Evolutionary conservation across 2,329 filamentous ascomycete genomes (phyloP).

Genomic region (Raffaelea ambrosiae): DNA sequence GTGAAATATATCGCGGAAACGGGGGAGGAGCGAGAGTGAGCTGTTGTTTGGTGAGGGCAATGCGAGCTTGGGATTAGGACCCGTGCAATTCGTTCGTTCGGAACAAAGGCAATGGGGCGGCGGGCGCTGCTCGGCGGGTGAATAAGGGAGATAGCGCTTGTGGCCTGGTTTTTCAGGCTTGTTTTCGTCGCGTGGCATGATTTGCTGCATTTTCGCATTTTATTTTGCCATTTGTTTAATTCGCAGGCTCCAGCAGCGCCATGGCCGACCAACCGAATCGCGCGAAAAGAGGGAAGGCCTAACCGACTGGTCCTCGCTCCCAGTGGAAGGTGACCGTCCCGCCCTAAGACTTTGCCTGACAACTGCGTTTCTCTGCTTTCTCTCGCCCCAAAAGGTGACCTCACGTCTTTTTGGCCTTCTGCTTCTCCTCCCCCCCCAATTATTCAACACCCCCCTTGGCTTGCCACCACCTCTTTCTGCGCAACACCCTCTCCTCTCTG

Average conservation of each 20-base stretch:
- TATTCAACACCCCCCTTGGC: not conserved
- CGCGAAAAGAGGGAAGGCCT: slow-evolving; percentile 6
- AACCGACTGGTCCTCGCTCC: not conserved
- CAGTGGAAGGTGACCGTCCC: no score
- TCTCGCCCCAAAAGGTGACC: slow-evolving; percentile 8
- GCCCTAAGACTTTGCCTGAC: slow-evolving; percentile 6
- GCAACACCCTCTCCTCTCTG: not conserved
- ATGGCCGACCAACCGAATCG: slow-evolving; percentile 12
- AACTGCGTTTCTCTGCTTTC: not conserved
- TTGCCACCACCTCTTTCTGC: not conserved
- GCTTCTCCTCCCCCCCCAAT: not conserved
- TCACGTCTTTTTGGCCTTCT: slow-evolving; percentile 10
- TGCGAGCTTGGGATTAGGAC: slow-evolving; percentile 13
- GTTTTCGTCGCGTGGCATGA: slow-evolving; percentile 2
- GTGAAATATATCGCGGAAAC: slow-evolving; percentile 4
- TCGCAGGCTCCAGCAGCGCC: not conserved
- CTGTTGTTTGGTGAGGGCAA: slow-evolving; percentile 8
- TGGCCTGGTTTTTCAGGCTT: slow-evolving; percentile 8
- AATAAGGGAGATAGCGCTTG: slow-evolving; percentile 5
- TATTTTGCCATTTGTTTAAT: slow-evolving; percentile 3
- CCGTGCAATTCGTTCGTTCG: slow-evolving; percentile 14
- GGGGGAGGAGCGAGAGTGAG: slow-evolving; percentile 8
- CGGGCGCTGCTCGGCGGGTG: no score
- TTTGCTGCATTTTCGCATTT: slow-evolving; percentile 5
- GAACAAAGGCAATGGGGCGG: slow-evolving; percentile 12